phyloP scores from a whole-genome alignment of 2,329 filamentous ascomycete species.

The Aspergillus fumigatus region DNA sequence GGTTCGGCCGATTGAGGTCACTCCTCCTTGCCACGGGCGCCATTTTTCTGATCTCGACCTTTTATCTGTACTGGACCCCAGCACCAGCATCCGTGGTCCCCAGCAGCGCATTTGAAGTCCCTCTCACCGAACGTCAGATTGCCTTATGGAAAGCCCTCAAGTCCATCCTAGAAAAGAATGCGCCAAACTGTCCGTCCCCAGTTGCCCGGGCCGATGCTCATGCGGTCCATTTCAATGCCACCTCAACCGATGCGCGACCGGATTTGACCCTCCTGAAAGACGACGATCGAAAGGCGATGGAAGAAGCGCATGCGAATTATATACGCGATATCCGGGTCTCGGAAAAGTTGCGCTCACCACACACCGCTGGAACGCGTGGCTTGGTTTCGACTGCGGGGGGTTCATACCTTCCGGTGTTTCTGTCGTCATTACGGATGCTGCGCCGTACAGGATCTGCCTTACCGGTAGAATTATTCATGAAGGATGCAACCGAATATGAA shows the following conservation, averaged over 20 bases:
- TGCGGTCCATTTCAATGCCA: conserved; percentile 27
- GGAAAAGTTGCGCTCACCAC: conserved; percentile 29
- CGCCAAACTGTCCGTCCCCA: conserved; percentile 28
- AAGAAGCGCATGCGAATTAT: conserved; percentile 39
- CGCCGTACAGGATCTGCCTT: conserved; percentile 48
- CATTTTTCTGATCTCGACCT: conserved; percentile 28
- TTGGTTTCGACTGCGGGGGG: conserved; percentile 50
- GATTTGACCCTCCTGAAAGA: conserved; percentile 34
- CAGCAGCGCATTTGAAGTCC: conserved; percentile 30
- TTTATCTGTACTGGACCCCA: conserved; percentile 36
- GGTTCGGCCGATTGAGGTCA: conserved; percentile 26
- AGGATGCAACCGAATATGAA: conserved; percentile 38
- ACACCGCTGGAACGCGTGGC: conserved; percentile 40
- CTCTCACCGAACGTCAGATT: conserved; percentile 32
- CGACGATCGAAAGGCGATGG: conserved; percentile 31
- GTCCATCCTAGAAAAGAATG: conserved; percentile 30
- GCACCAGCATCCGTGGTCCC: conserved; percentile 29
- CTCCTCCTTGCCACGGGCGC: conserved; percentile 25
- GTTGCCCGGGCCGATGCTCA: conserved; percentile 19
- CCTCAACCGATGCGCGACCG: conserved; percentile 25
- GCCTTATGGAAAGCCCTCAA: conserved; percentile 35
- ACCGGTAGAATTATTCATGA: conserved; percentile 46
- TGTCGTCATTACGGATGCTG: conserved; percentile 50
- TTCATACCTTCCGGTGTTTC: conserved; percentile 46
- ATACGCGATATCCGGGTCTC: conserved; percentile 30